Conservation (phyloP, 106 monocot genomes). For the Iris macrosiphon region DNA sequence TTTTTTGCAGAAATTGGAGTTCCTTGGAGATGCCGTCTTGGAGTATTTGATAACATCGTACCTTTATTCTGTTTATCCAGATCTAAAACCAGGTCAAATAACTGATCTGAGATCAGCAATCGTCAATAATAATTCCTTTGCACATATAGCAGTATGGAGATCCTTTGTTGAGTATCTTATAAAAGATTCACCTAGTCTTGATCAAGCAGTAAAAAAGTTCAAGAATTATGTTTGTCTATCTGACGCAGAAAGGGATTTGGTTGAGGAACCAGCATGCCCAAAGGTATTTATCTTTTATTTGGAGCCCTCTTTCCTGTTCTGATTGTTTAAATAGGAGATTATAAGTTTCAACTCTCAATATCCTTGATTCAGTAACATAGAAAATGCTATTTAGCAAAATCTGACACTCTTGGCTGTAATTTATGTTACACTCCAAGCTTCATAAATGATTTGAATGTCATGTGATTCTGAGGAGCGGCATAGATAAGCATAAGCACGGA, state of each 20-base stretch:
- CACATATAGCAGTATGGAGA: constrained; percentile 40
- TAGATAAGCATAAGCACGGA: no score
- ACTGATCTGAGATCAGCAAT: constrained; percentile 71
- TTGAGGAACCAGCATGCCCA: constrained; percentile 75
- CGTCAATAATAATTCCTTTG: constrained; percentile 82
- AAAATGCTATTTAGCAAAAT: no score
- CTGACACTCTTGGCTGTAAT: no score
- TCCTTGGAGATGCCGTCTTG: constrained; percentile 96
- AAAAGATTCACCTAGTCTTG: constrained; percentile 52
- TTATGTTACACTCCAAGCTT: no score
- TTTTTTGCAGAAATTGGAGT: constrained; percentile 79
- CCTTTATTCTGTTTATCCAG: constrained; percentile 79
- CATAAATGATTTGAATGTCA: no score
- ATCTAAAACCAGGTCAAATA: constrained; percentile 88
- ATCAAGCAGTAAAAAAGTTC: constrained; percentile 59
- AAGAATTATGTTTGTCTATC: constrained; percentile 30
- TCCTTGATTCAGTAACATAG: no score
- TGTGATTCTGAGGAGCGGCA: no score
- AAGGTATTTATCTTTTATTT: constrained; percentile 47
- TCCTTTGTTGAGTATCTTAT: constrained; percentile 63
- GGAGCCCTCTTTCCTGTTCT: constrained; percentile 2
- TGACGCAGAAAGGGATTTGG: constrained; percentile 28
- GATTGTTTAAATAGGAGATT: neutral
- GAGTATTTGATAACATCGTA: constrained; percentile 98
- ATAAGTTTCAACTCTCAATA: neutral